phyloP scores from a whole-genome alignment of 1,284 basidiomycete species.

The Melampsora abietis-canadensis region DNA sequence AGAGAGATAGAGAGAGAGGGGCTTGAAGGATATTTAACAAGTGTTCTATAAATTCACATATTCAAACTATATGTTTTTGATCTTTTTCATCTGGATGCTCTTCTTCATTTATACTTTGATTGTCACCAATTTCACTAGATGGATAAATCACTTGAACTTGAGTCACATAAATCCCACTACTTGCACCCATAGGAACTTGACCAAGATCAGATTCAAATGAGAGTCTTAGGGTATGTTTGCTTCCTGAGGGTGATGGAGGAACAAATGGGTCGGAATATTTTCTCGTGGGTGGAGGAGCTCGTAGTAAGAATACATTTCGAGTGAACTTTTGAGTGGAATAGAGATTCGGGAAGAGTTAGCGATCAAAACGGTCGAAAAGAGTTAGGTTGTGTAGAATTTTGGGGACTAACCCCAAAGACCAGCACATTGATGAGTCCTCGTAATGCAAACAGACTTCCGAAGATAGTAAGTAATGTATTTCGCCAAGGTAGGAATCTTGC shows the following conservation, averaged over 20 bases:
- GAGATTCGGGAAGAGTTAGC: background rate
- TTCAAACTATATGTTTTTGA: too few species aligned
- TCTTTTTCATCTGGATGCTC: too few species aligned
- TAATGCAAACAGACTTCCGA: slow-evolving; percentile 21
- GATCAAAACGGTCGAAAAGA: background rate
- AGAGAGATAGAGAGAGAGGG: too few species aligned
- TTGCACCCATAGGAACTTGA: too few species aligned
- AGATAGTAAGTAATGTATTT: background rate
- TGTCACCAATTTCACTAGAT: too few species aligned
- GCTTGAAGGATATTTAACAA: too few species aligned
- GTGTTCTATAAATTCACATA: too few species aligned
- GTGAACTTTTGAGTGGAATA: background rate
- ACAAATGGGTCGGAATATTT: slow-evolving; percentile 8
- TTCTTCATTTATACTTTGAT: too few species aligned
- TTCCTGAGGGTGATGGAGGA: slow-evolving; percentile 18
- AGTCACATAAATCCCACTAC: too few species aligned
- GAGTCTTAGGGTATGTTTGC: background rate
- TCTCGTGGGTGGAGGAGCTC: slow-evolving; percentile 3
- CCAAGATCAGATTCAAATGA: too few species aligned
- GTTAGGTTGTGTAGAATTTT: background rate
- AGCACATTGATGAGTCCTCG: slow-evolving; percentile 25
- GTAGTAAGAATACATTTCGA: slow-evolving; percentile 28
- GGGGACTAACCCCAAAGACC: slow-evolving; percentile 23
- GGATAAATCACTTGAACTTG: too few species aligned
- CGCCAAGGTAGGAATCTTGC: background rate